Conservation (phyloP, 2,329 filamentous ascomycete species). For the Teratosphaeria destructans region DNA sequence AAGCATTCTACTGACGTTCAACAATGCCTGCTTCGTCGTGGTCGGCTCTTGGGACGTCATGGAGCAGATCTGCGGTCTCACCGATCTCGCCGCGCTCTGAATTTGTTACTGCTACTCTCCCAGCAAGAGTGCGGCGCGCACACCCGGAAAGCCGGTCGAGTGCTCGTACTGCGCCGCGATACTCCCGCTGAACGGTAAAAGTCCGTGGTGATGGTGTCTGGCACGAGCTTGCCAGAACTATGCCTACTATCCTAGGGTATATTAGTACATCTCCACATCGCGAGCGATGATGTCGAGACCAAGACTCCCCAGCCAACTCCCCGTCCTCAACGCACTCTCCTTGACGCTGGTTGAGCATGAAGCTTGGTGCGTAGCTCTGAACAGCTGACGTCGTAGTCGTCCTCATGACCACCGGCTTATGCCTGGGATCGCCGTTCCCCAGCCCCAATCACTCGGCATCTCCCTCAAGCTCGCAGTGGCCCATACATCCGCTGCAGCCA, state of each 20-base stretch:
- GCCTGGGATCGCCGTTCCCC: constrained; percentile 43
- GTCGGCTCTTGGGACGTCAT: no score
- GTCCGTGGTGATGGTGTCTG: constrained; percentile 58
- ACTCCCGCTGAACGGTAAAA: constrained; percentile 60
- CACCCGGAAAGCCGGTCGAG: no score
- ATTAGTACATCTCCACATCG: constrained; percentile 27
- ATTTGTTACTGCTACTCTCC: no score
- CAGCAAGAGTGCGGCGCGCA: no score
- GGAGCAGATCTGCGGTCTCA: no score
- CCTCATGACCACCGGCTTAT: constrained; percentile 49
- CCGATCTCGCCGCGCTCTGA: no score
- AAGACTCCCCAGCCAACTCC: background rate
- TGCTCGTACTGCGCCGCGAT: constrained; percentile 34
- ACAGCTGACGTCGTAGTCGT: constrained; percentile 12
- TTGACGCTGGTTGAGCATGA: background rate
- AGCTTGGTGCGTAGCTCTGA: background rate
- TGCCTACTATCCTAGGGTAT: constrained; percentile 62
- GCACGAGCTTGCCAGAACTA: constrained; percentile 61
- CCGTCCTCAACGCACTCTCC: background rate
- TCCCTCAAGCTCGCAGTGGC: constrained; percentile 56
- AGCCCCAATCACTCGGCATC: constrained; percentile 47
- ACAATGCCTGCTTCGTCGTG: no score
- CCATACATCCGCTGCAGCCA: constrained; percentile 56
- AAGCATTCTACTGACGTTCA: no score
- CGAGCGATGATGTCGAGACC: constrained; percentile 3